These are phyloP conservation scores for Cruciata laevipes DNA, from an alignment of 257 asterid genomes.

Conservation along the genomic window DNA sequence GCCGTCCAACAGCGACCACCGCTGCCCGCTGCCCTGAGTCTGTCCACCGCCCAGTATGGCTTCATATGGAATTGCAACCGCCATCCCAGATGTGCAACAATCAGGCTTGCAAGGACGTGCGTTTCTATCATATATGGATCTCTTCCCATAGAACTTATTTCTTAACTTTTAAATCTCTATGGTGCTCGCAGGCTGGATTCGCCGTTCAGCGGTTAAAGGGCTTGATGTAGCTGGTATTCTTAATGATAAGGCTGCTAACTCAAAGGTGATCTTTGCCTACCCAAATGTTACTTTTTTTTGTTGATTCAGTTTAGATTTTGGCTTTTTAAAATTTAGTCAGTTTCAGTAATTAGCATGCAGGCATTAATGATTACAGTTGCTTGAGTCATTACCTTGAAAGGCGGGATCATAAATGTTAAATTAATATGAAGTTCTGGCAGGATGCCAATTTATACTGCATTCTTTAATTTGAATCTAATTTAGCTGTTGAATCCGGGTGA, in stretches of 20 bases:
- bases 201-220: conserved; percentile 55
- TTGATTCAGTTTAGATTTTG: neutral
- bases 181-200: conserved; percentile 53
- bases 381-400: neutral
- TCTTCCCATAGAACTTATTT: neutral
- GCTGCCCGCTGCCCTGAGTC: too few species aligned
- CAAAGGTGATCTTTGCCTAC: conserved; percentile 38
- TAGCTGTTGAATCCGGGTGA: neutral
- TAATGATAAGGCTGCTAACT: conserved; percentile 47
- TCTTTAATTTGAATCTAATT: neutral
- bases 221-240: conserved; percentile 47
- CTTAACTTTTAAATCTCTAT: conserved; percentile 12
- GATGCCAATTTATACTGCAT: neutral
- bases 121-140: too few species aligned
- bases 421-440: neutral
- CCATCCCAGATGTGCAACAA: too few species aligned
- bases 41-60: too few species aligned
- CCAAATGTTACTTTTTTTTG: neutral
- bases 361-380: neutral
- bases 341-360: neutral
- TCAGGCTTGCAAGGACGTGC: too few species aligned
- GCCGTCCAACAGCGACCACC: too few species aligned
- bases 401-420: neutral
- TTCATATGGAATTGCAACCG: too few species aligned
- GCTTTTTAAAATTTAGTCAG: neutral